Base-by-base conservation (phyloP, 2,329 filamentous ascomycete species). In the Diaporthe vaccinii region DNA sequence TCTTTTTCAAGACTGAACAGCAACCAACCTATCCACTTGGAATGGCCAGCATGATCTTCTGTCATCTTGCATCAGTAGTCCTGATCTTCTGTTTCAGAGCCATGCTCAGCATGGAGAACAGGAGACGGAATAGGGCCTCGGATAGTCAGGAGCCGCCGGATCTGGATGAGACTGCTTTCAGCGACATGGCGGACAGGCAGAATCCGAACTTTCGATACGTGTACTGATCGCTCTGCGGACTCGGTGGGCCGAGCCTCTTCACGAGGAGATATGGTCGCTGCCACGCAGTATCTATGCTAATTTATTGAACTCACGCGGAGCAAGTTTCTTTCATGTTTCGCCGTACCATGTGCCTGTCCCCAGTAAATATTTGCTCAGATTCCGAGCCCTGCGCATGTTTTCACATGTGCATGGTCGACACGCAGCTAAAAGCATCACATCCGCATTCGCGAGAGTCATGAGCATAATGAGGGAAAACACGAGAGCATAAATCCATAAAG, bases 11-110 rank as follows among this genome's bases (percentile, higher is more conserved):
- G 22, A 83, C 85, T n/a, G 82, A 82, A 58, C 90, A 93, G 79
- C 85, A 86, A 0, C 92, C 92, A 0, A 83, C 86, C 1, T 94
- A 93, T 80, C 86, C 88, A 58, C 91, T 89, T 51, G 91, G 90
- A 0, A 92, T 93, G 77, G 85, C 88, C 9, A 90, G 89, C 3
- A 90, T 92, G 78, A 86, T 93, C 72, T 88, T 89, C 6, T 92
- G 90, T 81, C 92, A 91, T 79, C 85, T 85, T 0, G 79, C 89
- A 28, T 83, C 90, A 68, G 85, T 90, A 1, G 53, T 86, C 1
- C 82, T 87, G 2, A 85, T 89, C 49, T 78, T 87, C 14, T 86
- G 85, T 46, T 82, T 91, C 75, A 83, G 90, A 20, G 87, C 85
- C 78, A 87, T 90, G 72, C 83, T 92, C 22, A 84, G 80, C 15